These are phyloP conservation scores for Solanum dulcamara DNA, from an alignment of 257 asterid genomes.

Conservation along the genomic window DNA sequence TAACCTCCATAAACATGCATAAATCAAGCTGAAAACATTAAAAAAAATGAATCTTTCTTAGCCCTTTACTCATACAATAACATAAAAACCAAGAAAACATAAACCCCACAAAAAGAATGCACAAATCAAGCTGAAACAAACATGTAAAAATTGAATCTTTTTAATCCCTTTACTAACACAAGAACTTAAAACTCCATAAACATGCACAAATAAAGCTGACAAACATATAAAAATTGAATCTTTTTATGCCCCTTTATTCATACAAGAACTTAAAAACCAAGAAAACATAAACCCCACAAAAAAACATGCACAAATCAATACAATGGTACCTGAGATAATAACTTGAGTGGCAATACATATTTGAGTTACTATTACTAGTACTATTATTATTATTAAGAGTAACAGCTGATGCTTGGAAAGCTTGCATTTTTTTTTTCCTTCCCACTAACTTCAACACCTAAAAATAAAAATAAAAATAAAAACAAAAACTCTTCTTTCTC, in stretches of 20 bases:
- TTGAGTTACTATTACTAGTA: slow-evolving; percentile 7
- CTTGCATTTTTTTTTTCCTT: slow-evolving; percentile 28
- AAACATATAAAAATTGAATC: neutral
- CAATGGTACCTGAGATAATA: slow-evolving; percentile 48
- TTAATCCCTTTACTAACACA: neutral
- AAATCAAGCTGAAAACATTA: neutral
- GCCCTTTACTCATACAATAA: neutral
- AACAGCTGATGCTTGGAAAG: slow-evolving; percentile 30
- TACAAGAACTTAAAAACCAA: neutral
- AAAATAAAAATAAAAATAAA: too few relatives aligned
- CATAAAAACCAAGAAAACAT: neutral
- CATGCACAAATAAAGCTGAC: neutral
- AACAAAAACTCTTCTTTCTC: neutral
- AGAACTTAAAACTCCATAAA: neutral
- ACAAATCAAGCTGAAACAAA: neutral
- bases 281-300: neutral
- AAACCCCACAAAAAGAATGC: neutral
- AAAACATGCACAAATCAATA: neutral
- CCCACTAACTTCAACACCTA: neutral
- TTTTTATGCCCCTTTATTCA: neutral
- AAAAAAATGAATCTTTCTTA: neutral
- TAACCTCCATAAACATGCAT: neutral
- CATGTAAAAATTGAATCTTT: neutral
- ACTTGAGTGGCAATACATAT: slow-evolving; percentile 51
- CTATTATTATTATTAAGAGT: slow-evolving; percentile 9